These are phyloP conservation scores for Candida morakotiae DNA, from an alignment of 805 yeast genomes.

Conservation along the genomic window DNA sequence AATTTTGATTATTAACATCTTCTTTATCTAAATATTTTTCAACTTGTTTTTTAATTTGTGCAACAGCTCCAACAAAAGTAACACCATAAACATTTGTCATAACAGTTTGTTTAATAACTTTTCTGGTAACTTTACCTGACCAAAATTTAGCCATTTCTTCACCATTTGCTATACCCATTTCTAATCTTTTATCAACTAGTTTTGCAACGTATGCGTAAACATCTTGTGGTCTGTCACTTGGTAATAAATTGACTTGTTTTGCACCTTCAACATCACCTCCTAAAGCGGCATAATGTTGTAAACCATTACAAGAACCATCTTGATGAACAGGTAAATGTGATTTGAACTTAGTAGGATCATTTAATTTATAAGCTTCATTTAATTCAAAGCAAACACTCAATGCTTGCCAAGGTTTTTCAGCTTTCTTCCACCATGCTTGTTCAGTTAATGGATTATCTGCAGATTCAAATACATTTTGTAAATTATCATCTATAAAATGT, in stretches of 20 bases:
- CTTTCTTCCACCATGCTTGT: conserved; percentile 32
- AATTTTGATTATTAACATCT: conserved; percentile 36
- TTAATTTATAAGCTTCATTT: conserved; percentile 16
- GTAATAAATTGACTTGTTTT: conserved; percentile 33
- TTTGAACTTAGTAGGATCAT: conserved; percentile 15
- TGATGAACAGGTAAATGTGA: conserved; percentile 31
- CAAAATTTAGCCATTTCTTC: conserved; percentile 14
- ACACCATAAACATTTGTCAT: conserved; percentile 47
- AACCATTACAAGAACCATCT: conserved; percentile 45
- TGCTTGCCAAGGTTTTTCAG: conserved; percentile 39
- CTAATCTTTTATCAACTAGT: conserved; percentile 15
- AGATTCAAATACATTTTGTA: conserved; percentile 19
- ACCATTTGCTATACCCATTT: conserved; percentile 4
- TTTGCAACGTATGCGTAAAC: conserved; percentile 31
- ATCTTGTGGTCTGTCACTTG: conserved; percentile 20
- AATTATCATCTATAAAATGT: conserved; percentile 22
- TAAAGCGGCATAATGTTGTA: conserved; percentile 44
- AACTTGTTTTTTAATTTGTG: conserved; percentile 27
- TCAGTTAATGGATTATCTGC: conserved; percentile 25
- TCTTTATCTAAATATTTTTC: conserved; percentile 35
- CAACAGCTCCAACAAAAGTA: conserved; percentile 31
- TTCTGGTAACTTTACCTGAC: conserved; percentile 21
- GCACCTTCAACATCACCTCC: conserved; percentile 37
- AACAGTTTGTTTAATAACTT: conserved; percentile 37
- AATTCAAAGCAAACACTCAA: conserved; percentile 35